These are phyloP conservation scores for Tilletia setariae DNA, from an alignment of 1,284 basidiomycete species.

Conservation along the genomic window DNA sequence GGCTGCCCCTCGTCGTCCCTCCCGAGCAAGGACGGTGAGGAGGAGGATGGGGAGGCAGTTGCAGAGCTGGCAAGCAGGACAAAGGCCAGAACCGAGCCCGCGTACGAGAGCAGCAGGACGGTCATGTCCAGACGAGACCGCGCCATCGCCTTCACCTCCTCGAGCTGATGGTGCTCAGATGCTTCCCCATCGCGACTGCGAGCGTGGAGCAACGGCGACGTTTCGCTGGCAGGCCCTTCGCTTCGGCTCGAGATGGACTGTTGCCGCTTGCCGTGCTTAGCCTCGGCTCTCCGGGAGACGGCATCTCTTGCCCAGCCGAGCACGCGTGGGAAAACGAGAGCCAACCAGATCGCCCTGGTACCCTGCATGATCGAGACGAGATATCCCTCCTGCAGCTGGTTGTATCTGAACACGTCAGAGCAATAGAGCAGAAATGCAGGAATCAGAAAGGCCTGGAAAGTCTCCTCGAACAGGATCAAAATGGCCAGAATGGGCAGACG, in stretches of 20 bases:
- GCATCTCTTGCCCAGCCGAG: background rate
- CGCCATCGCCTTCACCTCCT: background rate
- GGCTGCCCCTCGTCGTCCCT: constrained; percentile 22
- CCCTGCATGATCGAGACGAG: constrained; percentile 42
- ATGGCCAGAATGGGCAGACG: constrained; percentile 38
- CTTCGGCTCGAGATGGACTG: too few species aligned
- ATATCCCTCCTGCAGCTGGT: constrained; percentile 46
- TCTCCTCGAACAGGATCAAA: constrained; percentile 42
- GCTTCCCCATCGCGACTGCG: background rate
- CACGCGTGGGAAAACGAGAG: constrained; percentile 38
- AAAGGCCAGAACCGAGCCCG: constrained; percentile 14
- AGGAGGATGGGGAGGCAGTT: constrained; percentile 11
- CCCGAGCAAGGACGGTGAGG: background rate
- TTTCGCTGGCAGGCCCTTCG: background rate
- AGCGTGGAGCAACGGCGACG: background rate
- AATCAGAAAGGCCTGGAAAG: constrained; percentile 46
- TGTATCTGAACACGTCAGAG: constrained; percentile 40
- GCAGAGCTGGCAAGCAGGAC: constrained; percentile 16
- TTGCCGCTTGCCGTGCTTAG: background rate
- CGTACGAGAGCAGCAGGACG: constrained; percentile 12
- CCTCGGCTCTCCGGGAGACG: background rate
- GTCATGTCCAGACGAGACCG: constrained; percentile 7
- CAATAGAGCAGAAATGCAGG: constrained; percentile 47
- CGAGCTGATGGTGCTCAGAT: background rate
- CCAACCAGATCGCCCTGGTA: constrained; percentile 36